Base-by-base conservation (phyloP, 208 protist genomes). In the Lotmaria passim region DNA sequence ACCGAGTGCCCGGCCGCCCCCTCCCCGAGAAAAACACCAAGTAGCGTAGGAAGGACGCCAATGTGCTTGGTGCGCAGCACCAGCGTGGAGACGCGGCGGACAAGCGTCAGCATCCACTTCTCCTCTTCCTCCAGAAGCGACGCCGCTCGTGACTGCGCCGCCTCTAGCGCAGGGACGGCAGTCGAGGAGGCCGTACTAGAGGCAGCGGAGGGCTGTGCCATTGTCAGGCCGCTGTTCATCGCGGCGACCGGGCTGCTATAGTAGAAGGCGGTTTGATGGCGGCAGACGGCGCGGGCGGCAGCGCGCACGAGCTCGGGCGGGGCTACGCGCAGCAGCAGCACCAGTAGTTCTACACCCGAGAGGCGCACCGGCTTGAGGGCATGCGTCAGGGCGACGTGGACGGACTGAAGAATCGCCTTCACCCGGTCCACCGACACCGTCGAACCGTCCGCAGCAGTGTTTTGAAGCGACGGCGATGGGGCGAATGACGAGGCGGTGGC, bases 381-480 rank as follows among this genome's bases (percentile, higher is more conserved):
- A 57, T 94, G 89, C 12, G 89, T 94, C 24, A 94, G 67, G 31
- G 80, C 63, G 6, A 94, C 73, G 69, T 91, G 77, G 8, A 90
- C 71, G 26, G 81, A 58, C 26, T 86, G 79, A 21, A 93, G 52
- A 31, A 83, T 60, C 17, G 83, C 73, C 14, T 73, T 56, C 8
- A 79, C 38, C 39, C 69, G 83, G 23, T 90, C 83, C 23, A 81
- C 43, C 50, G 80, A 59, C 57, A 56, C 69, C 11, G 23, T 33
- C 34, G 60, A 55, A 19, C n/a, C n/a, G n/a, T n/a, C n/a, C n/a
- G n/a, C n/a, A n/a, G n/a, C n/a, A n/a, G n/a, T n/a, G n/a, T n/a
- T n/a, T n/a, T n/a, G n/a, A n/a, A 24, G 5, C 17, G 34, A 28
- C 19, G 31, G 30, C 17, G 61, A 41, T 19, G 33, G 31, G 11